These are phyloP conservation scores for Arthrobotrys megalospora DNA, from an alignment of 2,329 filamentous ascomycete species.

Conservation along the genomic window DNA sequence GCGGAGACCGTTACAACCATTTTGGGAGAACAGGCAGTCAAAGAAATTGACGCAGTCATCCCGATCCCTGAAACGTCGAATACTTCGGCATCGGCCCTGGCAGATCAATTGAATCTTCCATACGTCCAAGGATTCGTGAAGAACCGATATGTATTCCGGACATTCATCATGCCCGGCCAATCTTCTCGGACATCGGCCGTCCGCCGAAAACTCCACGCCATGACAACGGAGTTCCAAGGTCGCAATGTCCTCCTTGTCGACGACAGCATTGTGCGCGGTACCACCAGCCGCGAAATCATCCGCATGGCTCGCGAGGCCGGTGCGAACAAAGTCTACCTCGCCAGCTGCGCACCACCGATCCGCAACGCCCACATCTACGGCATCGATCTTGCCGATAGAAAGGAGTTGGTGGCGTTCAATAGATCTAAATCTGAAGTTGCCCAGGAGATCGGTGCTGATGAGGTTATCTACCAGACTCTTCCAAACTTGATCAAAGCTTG, in stretches of 20 bases:
- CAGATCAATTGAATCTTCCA: conserved; percentile 81
- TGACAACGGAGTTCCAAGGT: conserved; percentile 85
- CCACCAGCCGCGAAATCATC: conserved; percentile 83
- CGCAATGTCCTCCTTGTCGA: conserved; percentile 88
- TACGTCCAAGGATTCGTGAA: conserved; percentile 88
- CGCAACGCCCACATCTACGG: conserved; percentile 89
- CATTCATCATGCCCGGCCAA: conserved; percentile 89
- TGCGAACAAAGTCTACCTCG: conserved; percentile 85
- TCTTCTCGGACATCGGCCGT: conserved; percentile 86
- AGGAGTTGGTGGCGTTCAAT: conserved; percentile 80
- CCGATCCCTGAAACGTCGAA: conserved; percentile 88
- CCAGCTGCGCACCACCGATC: conserved; percentile 85
- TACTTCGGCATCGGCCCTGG: conserved; percentile 82
- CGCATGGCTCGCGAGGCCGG: conserved; percentile 87
- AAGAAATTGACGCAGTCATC: conserved; percentile 85
- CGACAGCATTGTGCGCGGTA: conserved; percentile 90
- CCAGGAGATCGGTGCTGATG: conserved; percentile 79
- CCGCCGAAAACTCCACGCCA: conserved; percentile 88
- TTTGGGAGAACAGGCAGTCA: conserved; percentile 78
- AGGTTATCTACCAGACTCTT: conserved; percentile 82
- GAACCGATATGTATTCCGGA: conserved; percentile 89
- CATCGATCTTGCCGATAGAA: conserved; percentile 80
- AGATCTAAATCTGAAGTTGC: conserved; percentile 76
- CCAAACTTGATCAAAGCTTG: conserved; percentile 86
- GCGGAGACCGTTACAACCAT: conserved; percentile 79